Conservation (phyloP, 1,284 basidiomycete genomes). For the Tranzscheliella williamsii region DNA sequence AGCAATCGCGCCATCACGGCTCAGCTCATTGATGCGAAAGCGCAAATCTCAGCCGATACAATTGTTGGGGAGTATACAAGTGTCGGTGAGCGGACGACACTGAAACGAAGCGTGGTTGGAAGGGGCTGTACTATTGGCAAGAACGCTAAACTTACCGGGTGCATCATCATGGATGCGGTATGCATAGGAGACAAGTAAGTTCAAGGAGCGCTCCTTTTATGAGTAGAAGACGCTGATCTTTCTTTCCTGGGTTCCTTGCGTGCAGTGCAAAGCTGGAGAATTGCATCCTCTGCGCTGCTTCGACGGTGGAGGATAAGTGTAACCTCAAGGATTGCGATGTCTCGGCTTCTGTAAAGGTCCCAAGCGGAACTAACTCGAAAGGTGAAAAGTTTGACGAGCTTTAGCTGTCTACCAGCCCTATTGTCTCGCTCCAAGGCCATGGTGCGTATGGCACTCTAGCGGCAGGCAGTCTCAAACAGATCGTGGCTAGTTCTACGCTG, state of each 20-base stretch:
- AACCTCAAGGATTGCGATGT: constrained; percentile 81
- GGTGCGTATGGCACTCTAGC: neutral
- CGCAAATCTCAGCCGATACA: constrained; percentile 83
- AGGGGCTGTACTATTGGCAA: constrained; percentile 85
- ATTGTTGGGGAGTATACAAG: constrained; percentile 79
- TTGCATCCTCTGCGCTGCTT: constrained; percentile 80
- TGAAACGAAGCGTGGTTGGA: constrained; percentile 87
- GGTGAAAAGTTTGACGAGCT: constrained; percentile 50
- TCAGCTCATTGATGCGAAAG: constrained; percentile 69
- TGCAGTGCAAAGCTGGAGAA: constrained; percentile 83
- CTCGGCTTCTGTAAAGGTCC: constrained; percentile 81
- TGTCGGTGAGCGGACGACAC: constrained; percentile 78
- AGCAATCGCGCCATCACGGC: neutral
- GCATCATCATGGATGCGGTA: constrained; percentile 86
- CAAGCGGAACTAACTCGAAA: constrained; percentile 47
- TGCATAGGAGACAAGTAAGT: constrained; percentile 80
- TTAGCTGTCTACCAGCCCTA: no score
- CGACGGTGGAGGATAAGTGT: constrained; percentile 77
- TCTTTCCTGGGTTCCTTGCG: neutral
- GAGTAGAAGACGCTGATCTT: neutral
- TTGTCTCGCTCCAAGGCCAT: no score
- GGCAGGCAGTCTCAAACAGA: no score
- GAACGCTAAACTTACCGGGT: constrained; percentile 81
- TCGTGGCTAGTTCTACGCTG: no score
- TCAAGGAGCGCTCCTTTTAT: neutral